phyloP scores from a whole-genome alignment of 2,329 filamentous ascomycete genomes.

The Colletotrichum trifolii region DNA sequence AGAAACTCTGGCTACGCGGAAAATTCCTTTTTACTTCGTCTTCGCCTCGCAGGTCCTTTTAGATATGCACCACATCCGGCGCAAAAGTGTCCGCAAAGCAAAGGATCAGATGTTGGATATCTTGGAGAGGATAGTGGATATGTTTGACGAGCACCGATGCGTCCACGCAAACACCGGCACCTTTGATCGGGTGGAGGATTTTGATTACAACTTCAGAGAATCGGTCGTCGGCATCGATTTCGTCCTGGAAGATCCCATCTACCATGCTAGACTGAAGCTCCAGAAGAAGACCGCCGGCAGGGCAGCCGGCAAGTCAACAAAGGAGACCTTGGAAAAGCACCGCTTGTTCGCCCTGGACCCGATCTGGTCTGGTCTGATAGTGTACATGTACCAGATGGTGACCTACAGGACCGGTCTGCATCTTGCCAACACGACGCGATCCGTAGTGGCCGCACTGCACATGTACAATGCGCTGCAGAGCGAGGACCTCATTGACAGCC shows the following conservation, averaged over 20 bases:
- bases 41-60: constrained; percentile 55
- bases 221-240: not conserved
- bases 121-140: not conserved
- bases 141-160: not conserved
- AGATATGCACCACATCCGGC: constrained; percentile 49
- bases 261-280: not conserved
- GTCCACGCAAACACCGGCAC: not conserved
- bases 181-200: not conserved
- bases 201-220: not conserved
- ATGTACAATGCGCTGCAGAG: not conserved
- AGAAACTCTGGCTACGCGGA: constrained; percentile 43
- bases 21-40: constrained; percentile 49
- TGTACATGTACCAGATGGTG: constrained; percentile 1
- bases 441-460: not conserved
- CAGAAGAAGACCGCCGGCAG: not conserved
- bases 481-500: not conserved
- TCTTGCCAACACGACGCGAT: not conserved
- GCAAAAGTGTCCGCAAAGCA: too few species aligned
- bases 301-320: not conserved
- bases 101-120: constrained; percentile 31
- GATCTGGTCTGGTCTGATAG: not conserved
- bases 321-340: not conserved
- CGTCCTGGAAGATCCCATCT: not conserved
- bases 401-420: not conserved
- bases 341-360: not conserved